A percentile compares a stretch with the other conserved stretches of the same genome.
phyloP scores from a whole-genome alignment of 768 basidiomycete genomes.

The Multifurca ochricompacta region DNA sequence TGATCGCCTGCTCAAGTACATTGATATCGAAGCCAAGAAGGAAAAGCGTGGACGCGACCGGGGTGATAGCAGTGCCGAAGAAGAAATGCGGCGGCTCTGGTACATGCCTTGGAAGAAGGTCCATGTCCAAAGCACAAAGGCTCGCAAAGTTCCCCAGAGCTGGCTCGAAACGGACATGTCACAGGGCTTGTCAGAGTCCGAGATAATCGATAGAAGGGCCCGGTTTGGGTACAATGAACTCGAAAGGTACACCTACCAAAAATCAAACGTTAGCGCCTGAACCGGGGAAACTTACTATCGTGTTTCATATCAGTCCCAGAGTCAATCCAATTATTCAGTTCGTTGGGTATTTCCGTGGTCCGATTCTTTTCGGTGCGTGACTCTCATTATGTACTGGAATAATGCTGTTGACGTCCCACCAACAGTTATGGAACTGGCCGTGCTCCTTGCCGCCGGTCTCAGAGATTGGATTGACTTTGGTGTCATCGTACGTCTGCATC shows the following conservation, averaged over 20 bases:
- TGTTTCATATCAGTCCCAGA: slow-evolving; percentile 24
- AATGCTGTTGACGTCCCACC: background rate
- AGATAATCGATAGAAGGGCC: slow-evolving; percentile 30
- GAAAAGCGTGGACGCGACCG: slow-evolving; percentile 5
- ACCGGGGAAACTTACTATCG: background rate
- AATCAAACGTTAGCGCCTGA: too few species aligned
- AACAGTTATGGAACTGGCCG: slow-evolving; percentile 40
- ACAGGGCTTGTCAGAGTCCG: slow-evolving; percentile 31
- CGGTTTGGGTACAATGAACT: slow-evolving; percentile 38
- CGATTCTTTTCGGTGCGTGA: slow-evolving; percentile 29
- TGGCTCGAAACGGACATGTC: slow-evolving; percentile 36
- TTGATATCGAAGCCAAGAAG: slow-evolving; percentile 19
- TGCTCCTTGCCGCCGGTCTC: slow-evolving; percentile 37
- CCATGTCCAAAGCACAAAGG: slow-evolving; percentile 23
- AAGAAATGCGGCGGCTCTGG: slow-evolving; percentile 32
- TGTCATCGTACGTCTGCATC: slow-evolving; percentile 33
- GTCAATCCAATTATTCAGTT: slow-evolving; percentile 40
- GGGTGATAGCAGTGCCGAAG: background rate
- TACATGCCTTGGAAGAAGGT: slow-evolving; percentile 40
- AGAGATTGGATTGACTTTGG: slow-evolving; percentile 44
- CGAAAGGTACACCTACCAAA: slow-evolving; percentile 26
- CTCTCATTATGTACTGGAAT: background rate
- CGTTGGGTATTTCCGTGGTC: slow-evolving; percentile 37
- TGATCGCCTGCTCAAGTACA: slow-evolving; percentile 19
- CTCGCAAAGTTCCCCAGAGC: slow-evolving; percentile 30